Evolutionary conservation across 2,329 filamentous ascomycete genomes (phyloP).

Genomic region (Periconia sp.): DNA sequence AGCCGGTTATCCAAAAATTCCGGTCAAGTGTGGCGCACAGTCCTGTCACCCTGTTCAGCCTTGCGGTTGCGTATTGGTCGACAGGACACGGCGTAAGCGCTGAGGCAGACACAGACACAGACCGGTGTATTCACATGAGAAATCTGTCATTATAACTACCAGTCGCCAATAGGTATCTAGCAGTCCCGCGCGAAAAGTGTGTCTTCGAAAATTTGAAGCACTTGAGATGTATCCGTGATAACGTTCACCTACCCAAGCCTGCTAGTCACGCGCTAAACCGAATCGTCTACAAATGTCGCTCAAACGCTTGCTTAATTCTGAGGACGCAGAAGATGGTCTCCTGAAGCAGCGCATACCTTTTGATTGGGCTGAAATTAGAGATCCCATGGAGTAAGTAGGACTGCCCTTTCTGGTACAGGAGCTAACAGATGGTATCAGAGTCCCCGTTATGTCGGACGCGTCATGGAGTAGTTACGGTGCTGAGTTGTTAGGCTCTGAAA

Average conservation of each 20-base stretch:
- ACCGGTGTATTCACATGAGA: neutral
- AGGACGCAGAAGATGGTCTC: slow-evolving; percentile 7
- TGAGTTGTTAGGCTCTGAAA: slow-evolving; percentile 12
- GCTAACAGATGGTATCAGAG: slow-evolving; percentile 4
- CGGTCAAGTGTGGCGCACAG: slow-evolving; percentile 7
- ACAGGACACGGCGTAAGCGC: neutral
- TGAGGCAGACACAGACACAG: slow-evolving; percentile 5
- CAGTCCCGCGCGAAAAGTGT: neutral
- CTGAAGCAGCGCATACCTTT: slow-evolving; percentile 2
- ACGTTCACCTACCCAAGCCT: slow-evolving; percentile 9
- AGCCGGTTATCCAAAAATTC: neutral
- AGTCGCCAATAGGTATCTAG: neutral
- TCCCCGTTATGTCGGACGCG: slow-evolving; percentile 11
- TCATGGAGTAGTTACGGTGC: slow-evolving; percentile 15
- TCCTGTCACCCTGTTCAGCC: slow-evolving; percentile 7
- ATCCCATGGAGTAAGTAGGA: slow-evolving; percentile 13
- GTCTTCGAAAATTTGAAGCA: neutral
- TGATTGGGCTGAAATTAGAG: slow-evolving; percentile 11
- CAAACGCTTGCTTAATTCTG: slow-evolving; percentile 27
- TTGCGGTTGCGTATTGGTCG: slow-evolving; percentile 4
- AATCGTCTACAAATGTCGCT: slow-evolving; percentile 17
- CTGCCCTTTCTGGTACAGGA: neutral
- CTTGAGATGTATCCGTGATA: neutral
- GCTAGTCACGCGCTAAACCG: slow-evolving; percentile 1
- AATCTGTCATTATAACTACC: neutral